Base-by-base conservation (phyloP, 1,139 yeast genomes). In the Diutina sp. region DNA sequence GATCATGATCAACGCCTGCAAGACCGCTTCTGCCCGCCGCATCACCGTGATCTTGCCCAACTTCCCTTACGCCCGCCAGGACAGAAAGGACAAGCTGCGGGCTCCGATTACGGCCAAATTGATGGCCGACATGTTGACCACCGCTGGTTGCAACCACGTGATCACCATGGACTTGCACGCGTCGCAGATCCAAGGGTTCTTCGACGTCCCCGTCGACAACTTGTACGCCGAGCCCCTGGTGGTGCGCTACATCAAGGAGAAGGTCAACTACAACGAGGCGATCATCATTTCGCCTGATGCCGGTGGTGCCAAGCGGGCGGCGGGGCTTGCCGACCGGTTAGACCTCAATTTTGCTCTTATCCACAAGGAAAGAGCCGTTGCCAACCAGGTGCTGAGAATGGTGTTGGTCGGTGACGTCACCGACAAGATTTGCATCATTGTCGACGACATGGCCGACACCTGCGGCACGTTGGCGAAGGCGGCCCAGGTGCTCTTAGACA, bases 151-250 rank as follows among this genome's bases (percentile, higher is more conserved):
- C 1, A 96, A 95, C 70, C 91, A 95, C 65, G 84, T 93, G 60
- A 90, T 95, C 61, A 93, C 99, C 11, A 91, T 93, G 98, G 99
- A 95, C 67, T 77, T 95, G 59, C 99, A 93, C 67, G 99, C 93
- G 14, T 85, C 91, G 5, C 95, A 87, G 68, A 87, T 87, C 61
- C 95, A 87, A 69, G 95, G 95, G 2, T 87, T 87, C 64, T 87
- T 87, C 72, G 81, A 81, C 59, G 87, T 85, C 46, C 95, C 95
- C 1, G 95, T 87, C 32, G 95, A 87, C 68, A 87, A 87, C 64
- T 72, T 87, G 61, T 87, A 86, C 63, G 93, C 93, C 25, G 95
- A 87, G 65, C 95, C 95, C 45, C 78, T 82, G 58, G 88, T 85
- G 41, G 77, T 87, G 55, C 74, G 85, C 62, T 87, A 85, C 68